Evolutionary conservation across 768 basidiomycete species (phyloP).

Genomic region (Clitopilus passeckerianus): DNA sequence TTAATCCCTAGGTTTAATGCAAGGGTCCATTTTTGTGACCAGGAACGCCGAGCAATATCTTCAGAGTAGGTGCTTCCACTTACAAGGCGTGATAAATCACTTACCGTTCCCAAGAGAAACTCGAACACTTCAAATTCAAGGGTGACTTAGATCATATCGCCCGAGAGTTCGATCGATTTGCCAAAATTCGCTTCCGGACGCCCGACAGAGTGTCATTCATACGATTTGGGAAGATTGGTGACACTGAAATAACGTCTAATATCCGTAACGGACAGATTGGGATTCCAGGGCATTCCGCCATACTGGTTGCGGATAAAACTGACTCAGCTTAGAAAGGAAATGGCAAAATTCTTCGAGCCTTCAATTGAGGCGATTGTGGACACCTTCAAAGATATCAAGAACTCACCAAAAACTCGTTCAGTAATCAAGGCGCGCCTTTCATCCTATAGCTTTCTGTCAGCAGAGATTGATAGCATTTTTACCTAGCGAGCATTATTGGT

Average conservation of each 20-base stretch:
- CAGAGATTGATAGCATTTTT: background rate
- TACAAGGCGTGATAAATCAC: too few species aligned
- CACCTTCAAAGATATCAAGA: constrained; percentile 3
- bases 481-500: constrained; percentile 30
- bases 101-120: too few species aligned
- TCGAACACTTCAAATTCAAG: constrained; percentile 28
- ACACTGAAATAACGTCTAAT: constrained; percentile 25
- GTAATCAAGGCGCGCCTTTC: constrained; percentile 2
- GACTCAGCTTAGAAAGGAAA: constrained; percentile 11
- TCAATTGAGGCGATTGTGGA: constrained; percentile 11
- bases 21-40: constrained; percentile 39
- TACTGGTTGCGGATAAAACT: too few species aligned
- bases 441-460: background rate
- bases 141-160: constrained; percentile 33
- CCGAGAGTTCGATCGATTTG: constrained; percentile 32
- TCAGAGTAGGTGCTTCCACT: constrained; percentile 16
- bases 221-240: constrained; percentile 31
- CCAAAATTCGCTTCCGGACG: constrained; percentile 33
- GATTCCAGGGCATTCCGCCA: constrained; percentile 23
- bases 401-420: constrained; percentile 4
- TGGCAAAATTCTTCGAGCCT: constrained; percentile 15
- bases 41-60: constrained; percentile 27
- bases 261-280: constrained; percentile 36
- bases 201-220: constrained; percentile 29
- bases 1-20: constrained; percentile 29